Base-by-base conservation (phyloP, 192 early-diverging fungal species). In the Irineochytrium annulatum region DNA sequence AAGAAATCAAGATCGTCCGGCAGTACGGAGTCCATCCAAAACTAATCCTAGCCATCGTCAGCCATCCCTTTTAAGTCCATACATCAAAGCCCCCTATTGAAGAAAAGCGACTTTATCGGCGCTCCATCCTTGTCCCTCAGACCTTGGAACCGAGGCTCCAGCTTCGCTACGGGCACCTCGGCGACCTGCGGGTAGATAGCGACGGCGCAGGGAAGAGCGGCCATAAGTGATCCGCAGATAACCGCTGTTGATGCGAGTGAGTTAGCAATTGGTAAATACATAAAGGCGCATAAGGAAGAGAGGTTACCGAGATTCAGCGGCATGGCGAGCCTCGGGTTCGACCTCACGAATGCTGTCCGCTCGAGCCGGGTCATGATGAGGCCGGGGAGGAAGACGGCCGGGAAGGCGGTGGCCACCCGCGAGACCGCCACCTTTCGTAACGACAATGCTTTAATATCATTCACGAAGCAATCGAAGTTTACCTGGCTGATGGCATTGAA, bases 381-480 rank as follows among this genome's bases (percentile, higher is more conserved):
- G 17, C 84, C 78, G 32, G 90, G 88, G 52, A 91, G 66, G 6
- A 89, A 84, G 33, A 92, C 49, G 3, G 82, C 83, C 11, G 90
- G 90, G 43, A 82, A 77, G 39, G 84, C 77, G 39, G 87, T 89
- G 24, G 84, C 69, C 17, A 91, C 73, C 52, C 90, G 84, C 17
- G 90, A 91, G 53, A 91, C 81, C 5, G 88, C 88, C 41, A 91
- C 89, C 73, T 75, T 20, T n/a, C n/a, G n/a, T n/a, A n/a, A n/a
- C n/a, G 24, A 26, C 5, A 32, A 2, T 8, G 1, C 17, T 8
- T 45, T 58, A n/a, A 30, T 29, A 30, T 4, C n/a, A 34, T 43
- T 34, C n/a, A 6, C 20, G 29, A 45, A 37, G 22, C 20, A 24
- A 11, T 62, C 13, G 11, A 41, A 37, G n/a, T n/a, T n/a, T 43